phyloP scores from a whole-genome alignment of 306 rosid species.

The Carpinus fangiana region DNA sequence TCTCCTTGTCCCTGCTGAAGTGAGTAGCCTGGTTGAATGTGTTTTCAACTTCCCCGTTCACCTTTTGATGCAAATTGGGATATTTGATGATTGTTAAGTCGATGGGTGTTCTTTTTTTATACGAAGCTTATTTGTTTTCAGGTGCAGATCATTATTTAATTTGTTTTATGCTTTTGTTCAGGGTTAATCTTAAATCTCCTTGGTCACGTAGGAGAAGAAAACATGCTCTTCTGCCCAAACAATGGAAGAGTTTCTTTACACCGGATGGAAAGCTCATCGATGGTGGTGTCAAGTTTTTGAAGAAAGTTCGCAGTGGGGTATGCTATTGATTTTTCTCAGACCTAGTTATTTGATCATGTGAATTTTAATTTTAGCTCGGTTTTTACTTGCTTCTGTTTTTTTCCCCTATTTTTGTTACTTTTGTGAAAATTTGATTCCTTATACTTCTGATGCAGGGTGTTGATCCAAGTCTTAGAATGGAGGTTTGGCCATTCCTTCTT shows the following conservation, averaged over 20 bases:
- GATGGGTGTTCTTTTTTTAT: neutral
- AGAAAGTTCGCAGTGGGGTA: slow-evolving; percentile 97
- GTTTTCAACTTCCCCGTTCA: neutral
- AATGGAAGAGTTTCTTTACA: slow-evolving; percentile 76
- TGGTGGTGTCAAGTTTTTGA: slow-evolving; percentile 83
- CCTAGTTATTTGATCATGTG: slow-evolving; percentile 15
- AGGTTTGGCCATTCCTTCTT: slow-evolving; percentile 98
- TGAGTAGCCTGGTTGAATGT: neutral
- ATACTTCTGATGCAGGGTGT: slow-evolving; percentile 68
- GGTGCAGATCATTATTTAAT: neutral
- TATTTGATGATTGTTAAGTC: neutral
- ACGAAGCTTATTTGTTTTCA: neutral
- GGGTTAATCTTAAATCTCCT: slow-evolving; percentile 93
- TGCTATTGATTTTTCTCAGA: slow-evolving; percentile 37
- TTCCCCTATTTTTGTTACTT: neutral
- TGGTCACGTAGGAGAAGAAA: slow-evolving; percentile 98
- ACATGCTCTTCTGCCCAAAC: slow-evolving; percentile 71
- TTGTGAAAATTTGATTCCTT: neutral
- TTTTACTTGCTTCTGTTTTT: slow-evolving; percentile 26
- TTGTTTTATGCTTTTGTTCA: slow-evolving; percentile 33
- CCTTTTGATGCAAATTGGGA: neutral
- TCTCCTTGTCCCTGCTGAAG: too few species aligned
- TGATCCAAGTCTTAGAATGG: slow-evolving; percentile 85
- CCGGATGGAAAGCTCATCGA: slow-evolving; percentile 80
- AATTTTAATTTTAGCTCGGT: slow-evolving; percentile 7